These are phyloP conservation scores for Globisporangium irregulare DNA, from an alignment of 352 stramenopile species.

Conservation along the genomic window DNA sequence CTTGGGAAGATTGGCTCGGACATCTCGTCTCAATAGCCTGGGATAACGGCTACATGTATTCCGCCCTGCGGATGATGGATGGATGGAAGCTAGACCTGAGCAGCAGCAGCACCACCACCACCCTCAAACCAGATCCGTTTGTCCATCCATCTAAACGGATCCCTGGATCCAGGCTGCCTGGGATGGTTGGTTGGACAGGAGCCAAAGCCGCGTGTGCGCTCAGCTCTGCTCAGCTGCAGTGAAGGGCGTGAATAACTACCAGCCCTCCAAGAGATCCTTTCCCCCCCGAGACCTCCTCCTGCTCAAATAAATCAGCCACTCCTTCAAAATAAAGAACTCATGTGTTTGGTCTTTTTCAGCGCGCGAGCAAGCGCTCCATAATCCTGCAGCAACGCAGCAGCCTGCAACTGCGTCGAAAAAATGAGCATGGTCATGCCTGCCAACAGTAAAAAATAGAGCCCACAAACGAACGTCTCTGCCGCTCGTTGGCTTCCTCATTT, in stretches of 20 bases:
- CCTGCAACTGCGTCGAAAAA: neutral
- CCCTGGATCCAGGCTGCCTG: neutral
- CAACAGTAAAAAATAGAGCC: neutral
- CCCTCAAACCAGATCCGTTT: slow-evolving; percentile 1
- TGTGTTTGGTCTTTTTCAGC: neutral
- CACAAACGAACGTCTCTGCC: neutral
- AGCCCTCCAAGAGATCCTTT: neutral
- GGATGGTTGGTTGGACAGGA: neutral
- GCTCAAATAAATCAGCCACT: neutral
- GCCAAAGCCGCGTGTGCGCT: neutral
- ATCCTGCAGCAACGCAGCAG: neutral
- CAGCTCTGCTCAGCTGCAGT: neutral
- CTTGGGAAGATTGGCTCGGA: neutral
- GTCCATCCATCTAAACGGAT: slow-evolving; percentile 1
- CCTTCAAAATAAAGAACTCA: neutral
- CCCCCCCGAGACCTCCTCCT: neutral
- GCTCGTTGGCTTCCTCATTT: neutral
- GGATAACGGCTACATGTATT: neutral
- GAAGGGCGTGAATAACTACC: neutral
- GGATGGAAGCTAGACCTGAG: neutral
- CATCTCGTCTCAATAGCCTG: neutral
- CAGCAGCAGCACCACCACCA: neutral
- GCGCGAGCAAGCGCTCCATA: neutral
- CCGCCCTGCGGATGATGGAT: slow-evolving; percentile 4
- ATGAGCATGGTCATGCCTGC: neutral